A percentile compares a stretch with the other conserved stretches of the same genome.
These are phyloP conservation scores for Aspergillus asperescens DNA, from an alignment of 495 filamentous ascomycete genomes.

Conservation along the genomic window DNA sequence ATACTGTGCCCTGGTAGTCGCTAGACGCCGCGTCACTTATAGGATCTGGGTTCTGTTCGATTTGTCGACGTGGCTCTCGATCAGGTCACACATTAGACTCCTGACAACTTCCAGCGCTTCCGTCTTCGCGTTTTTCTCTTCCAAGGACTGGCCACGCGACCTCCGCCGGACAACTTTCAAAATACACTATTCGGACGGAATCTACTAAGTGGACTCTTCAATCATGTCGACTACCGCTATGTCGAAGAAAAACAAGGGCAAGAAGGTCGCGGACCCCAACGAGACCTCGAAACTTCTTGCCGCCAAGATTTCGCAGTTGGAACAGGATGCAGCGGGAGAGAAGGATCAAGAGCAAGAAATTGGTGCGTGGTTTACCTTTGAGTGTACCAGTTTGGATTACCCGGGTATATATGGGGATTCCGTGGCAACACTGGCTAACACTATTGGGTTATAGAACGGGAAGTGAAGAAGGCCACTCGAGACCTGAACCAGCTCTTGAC, in stretches of 20 bases:
- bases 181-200: background rate
- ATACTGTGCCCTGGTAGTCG: background rate
- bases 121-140: constrained; percentile 26
- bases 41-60: background rate
- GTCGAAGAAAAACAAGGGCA: constrained; percentile 67
- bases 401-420: constrained; percentile 6
- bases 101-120: constrained; percentile 11
- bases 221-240: constrained; percentile 42
- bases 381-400: constrained; percentile 9
- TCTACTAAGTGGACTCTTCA: background rate
- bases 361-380: constrained; percentile 58
- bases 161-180: constrained; percentile 10
- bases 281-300: constrained; percentile 87
- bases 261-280: constrained; percentile 68
- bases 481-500: constrained; percentile 77
- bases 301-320: constrained; percentile 91
- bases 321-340: constrained; percentile 85
- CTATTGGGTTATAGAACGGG: constrained; percentile 53
- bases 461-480: constrained; percentile 89
- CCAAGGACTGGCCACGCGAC: constrained; percentile 22
- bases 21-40: background rate
- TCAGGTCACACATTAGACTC: constrained; percentile 16
- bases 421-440: constrained; percentile 3
- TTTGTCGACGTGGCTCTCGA: constrained; percentile 14
- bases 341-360: constrained; percentile 96